Evolutionary conservation across 305 asterid species (phyloP).

Genomic region (Solanum hybrid): DNA sequence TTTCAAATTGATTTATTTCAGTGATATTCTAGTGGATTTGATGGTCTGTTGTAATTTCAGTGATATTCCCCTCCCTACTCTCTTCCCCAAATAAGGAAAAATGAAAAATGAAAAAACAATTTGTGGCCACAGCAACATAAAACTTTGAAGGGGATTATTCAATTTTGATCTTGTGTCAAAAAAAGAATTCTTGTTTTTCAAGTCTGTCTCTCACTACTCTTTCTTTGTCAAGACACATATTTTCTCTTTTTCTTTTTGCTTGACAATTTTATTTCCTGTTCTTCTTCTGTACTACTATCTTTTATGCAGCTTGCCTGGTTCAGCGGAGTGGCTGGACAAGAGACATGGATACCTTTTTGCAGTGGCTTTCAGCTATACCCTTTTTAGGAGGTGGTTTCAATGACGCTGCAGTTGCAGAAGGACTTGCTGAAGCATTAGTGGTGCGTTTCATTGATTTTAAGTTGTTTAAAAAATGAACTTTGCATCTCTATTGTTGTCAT

Average conservation of each 20-base stretch:
- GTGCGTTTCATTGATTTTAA: conserved; percentile 26
- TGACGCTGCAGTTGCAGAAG: conserved; percentile 96
- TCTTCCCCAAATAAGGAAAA: not conserved
- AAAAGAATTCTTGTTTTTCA: not conserved
- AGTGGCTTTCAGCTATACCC: conserved; percentile 83
- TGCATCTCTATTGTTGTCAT: not conserved
- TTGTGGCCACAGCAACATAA: not conserved
- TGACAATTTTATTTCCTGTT: conserved; percentile 10
- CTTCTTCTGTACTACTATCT: conserved; percentile 5
- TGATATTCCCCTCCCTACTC: not conserved
- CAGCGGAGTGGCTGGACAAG: conserved; percentile 95
- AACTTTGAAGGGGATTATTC: not conserved
- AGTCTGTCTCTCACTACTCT: not conserved
- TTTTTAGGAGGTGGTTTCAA: conserved; percentile 88
- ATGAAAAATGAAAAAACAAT: not conserved
- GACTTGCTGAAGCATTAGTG: conserved; percentile 93
- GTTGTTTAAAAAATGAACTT: not conserved
- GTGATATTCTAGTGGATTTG: not conserved
- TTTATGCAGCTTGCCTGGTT: conserved; percentile 65
- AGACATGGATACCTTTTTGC: conserved; percentile 69
- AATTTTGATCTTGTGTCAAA: not conserved
- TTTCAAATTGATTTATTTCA: not conserved
- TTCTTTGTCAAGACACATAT: not conserved
- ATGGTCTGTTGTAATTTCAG: not conserved
- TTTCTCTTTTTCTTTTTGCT: not conserved